These are phyloP conservation scores for Auxenochlorella pyrenoidosa DNA, from an alignment of 139 green algal genomes.

Conservation along the genomic window DNA sequence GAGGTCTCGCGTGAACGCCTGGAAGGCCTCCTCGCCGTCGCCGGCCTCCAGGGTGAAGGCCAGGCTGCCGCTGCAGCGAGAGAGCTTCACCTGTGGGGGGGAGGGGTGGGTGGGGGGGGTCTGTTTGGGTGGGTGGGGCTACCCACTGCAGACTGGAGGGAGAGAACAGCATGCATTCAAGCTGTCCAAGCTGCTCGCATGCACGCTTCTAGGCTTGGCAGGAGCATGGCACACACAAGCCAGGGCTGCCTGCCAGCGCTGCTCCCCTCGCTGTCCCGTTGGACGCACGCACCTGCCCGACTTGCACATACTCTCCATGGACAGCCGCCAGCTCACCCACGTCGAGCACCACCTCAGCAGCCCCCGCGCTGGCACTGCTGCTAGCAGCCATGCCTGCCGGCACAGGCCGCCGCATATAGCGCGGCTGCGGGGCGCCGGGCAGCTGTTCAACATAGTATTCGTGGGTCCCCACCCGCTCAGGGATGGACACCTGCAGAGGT, in stretches of 20 bases:
- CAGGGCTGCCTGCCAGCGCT: too few relatives aligned
- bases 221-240: too few relatives aligned
- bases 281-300: conserved; percentile 21
- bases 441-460: conserved; percentile 25
- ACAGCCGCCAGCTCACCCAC: conserved; percentile 35
- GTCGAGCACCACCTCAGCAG: conserved; percentile 41
- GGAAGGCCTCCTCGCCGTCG: neutral
- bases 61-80: conserved; percentile 7
- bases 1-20: conserved; percentile 21
- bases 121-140: too few relatives aligned
- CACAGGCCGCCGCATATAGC: conserved; percentile 25
- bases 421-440: neutral
- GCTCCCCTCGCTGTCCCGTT: too few relatives aligned
- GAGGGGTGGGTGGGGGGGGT: neutral
- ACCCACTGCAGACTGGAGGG: too few relatives aligned
- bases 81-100: conserved; percentile 41
- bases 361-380: neutral
- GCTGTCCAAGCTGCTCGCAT: too few relatives aligned
- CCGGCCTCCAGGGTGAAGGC: conserved; percentile 42
- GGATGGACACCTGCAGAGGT: neutral
- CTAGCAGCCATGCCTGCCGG: neutral
- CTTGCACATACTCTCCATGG: conserved; percentile 27
- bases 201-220: too few relatives aligned
- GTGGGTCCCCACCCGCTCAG: conserved; percentile 18
- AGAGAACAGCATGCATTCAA: too few relatives aligned